Conservation (phyloP, 768 basidiomycete species). For the Auricularia cornea region DNA sequence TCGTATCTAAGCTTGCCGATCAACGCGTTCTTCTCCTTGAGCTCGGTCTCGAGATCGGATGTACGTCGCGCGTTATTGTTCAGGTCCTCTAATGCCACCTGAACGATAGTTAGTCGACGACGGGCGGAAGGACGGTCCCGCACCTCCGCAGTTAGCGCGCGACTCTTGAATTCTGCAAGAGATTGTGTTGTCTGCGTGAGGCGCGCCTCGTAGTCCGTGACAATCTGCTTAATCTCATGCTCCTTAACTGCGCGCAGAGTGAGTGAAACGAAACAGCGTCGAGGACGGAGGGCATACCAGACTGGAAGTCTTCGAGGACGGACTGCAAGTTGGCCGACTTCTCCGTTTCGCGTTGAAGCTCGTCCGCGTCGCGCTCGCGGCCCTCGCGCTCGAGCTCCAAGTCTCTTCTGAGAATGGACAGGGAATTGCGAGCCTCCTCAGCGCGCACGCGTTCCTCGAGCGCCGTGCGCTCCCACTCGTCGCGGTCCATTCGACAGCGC, state of each 20-base stretch:
- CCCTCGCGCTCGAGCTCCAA: conserved; percentile 57
- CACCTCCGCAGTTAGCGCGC: conserved; percentile 84
- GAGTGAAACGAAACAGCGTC: conserved; percentile 2
- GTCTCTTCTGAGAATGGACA: conserved; percentile 52
- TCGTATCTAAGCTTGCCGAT: conserved; percentile 96
- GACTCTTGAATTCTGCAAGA: conserved; percentile 83
- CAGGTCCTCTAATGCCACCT: conserved; percentile 72
- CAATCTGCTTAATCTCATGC: conserved; percentile 77
- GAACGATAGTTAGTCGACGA: conserved; percentile 3
- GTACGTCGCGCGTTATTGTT: conserved; percentile 57
- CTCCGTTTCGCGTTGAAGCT: conserved; percentile 61
- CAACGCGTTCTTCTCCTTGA: conserved; percentile 91
- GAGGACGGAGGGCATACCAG: conserved; percentile 65
- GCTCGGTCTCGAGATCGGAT: conserved; percentile 73
- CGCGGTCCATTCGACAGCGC: conserved; percentile 71
- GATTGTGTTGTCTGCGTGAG: conserved; percentile 61
- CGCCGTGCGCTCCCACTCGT: conserved; percentile 57
- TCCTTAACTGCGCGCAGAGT: conserved; percentile 60
- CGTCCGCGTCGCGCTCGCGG: conserved; percentile 43
- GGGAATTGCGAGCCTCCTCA: conserved; percentile 58
- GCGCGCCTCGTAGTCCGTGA: conserved; percentile 73
- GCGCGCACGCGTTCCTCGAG: conserved; percentile 58
- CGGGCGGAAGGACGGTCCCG: conserved; percentile 11
- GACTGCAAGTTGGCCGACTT: conserved; percentile 79
- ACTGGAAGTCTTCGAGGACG: conserved; percentile 92